Conservation (phyloP, 805 yeast genomes). For the Hanseniaspora valbyensis region DNA sequence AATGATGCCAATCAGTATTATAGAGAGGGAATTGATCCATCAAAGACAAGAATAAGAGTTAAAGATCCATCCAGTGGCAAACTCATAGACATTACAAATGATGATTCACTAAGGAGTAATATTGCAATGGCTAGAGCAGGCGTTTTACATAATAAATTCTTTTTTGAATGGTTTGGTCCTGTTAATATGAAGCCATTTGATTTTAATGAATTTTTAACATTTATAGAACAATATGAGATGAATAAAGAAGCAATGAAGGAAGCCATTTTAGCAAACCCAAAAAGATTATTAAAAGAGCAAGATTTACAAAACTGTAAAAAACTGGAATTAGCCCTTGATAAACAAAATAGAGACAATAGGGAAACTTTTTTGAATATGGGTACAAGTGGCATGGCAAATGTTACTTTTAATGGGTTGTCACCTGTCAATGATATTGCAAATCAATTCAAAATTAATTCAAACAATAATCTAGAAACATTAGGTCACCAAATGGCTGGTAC, state of each 20-base stretch:
- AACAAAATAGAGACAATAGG: conserved; percentile 20
- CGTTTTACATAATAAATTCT: conserved; percentile 35
- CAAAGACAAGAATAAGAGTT: conserved; percentile 24
- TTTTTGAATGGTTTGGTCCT: conserved; percentile 53
- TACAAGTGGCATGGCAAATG: conserved; percentile 13
- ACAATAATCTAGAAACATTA: neutral
- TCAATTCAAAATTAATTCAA: conserved; percentile 3
- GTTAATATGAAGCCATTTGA: conserved; percentile 43
- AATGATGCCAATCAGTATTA: conserved; percentile 28
- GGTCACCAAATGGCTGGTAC: neutral
- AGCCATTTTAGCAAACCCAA: conserved; percentile 16
- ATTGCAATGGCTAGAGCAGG: conserved; percentile 35
- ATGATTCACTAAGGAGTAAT: conserved; percentile 28
- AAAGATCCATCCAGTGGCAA: conserved; percentile 27
- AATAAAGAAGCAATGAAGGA: conserved; percentile 21
- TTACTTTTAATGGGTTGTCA: neutral
- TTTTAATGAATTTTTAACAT: conserved; percentile 31
- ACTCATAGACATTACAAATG: conserved; percentile 22
- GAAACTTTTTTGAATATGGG: conserved; percentile 17
- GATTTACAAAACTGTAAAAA: conserved; percentile 18
- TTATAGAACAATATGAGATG: conserved; percentile 25
- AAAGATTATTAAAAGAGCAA: neutral
- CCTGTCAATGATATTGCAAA: conserved; percentile 12
- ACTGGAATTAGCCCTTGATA: conserved; percentile 9
- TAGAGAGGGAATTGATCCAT: conserved; percentile 30